Conservation (phyloP, 345 rosid genomes). For the Pugionium cornutum region DNA sequence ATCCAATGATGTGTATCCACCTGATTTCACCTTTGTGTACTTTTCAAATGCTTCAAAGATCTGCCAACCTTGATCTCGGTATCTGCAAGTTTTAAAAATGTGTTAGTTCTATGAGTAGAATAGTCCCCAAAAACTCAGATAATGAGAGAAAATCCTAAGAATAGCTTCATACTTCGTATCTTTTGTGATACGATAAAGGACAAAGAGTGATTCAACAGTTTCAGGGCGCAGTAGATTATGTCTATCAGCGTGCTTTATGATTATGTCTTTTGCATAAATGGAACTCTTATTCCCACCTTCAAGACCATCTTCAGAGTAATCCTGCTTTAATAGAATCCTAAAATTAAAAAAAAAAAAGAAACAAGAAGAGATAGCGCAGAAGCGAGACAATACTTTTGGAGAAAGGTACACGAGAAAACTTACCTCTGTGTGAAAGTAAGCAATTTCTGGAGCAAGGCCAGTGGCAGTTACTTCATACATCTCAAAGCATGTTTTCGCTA, state of each 20-base stretch:
- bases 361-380: slow-evolving; percentile 1
- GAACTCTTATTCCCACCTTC: slow-evolving; percentile 92
- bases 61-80: slow-evolving; percentile 96
- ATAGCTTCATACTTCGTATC: slow-evolving; percentile 62
- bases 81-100: slow-evolving; percentile 49
- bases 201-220: slow-evolving; percentile 92
- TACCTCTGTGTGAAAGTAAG: slow-evolving; percentile 90
- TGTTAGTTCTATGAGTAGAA: slow-evolving; percentile 7
- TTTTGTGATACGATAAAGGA: slow-evolving; percentile 80
- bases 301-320: slow-evolving; percentile 71
- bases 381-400: neutral
- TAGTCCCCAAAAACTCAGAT: slow-evolving; percentile 13
- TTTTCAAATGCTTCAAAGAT: slow-evolving; percentile 93
- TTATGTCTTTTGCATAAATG: slow-evolving; percentile 70
- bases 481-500: slow-evolving; percentile 89
- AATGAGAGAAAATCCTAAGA: slow-evolving; percentile 17
- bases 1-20: slow-evolving; percentile 81
- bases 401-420: slow-evolving; percentile 21
- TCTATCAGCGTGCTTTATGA: slow-evolving; percentile 80
- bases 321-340: slow-evolving; percentile 54
- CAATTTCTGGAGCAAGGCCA: slow-evolving; percentile 97
- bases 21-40: slow-evolving; percentile 73
- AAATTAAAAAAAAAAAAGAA: slow-evolving; percentile 18
- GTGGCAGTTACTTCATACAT: slow-evolving; percentile 95
- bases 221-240: slow-evolving; percentile 96